These are phyloP conservation scores for Saccharomyces jurei DNA, from an alignment of 805 yeast species.

Conservation along the genomic window DNA sequence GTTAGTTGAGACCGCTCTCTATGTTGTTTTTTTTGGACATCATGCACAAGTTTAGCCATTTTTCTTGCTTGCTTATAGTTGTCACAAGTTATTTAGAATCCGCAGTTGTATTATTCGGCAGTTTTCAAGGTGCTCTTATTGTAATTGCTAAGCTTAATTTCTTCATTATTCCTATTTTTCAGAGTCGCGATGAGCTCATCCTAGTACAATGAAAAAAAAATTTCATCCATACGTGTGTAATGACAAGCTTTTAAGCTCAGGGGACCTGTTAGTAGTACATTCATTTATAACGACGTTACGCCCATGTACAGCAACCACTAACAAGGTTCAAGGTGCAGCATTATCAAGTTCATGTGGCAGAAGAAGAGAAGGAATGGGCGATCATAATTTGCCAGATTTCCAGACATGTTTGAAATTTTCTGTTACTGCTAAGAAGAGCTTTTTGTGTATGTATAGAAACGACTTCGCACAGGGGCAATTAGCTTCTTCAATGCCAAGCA, in stretches of 20 bases:
- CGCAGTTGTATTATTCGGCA: not conserved
- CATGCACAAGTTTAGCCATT: slow-evolving; percentile 79
- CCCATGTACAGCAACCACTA: not conserved
- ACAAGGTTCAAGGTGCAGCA: not conserved
- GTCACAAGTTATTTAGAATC: not conserved
- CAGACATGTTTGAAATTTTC: slow-evolving; percentile 15
- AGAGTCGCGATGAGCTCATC: not conserved
- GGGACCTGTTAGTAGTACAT: not conserved
- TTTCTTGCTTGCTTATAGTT: not conserved
- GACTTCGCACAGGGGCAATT: not conserved
- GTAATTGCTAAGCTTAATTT: not conserved
- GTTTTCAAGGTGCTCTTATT: not conserved
- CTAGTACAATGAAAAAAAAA: not conserved
- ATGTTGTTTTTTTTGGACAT: slow-evolving; percentile 93
- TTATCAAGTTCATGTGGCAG: not conserved
- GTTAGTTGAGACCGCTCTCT: slow-evolving; percentile 85
- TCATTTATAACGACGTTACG: not conserved
- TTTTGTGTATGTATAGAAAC: slow-evolving; percentile 11
- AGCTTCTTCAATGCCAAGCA: not conserved
- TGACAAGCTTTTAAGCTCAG: not conserved
- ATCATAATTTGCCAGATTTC: slow-evolving; percentile 12
- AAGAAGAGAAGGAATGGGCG: not conserved
- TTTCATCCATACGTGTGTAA: not conserved
- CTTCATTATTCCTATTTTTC: not conserved
- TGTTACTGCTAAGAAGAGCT: slow-evolving; percentile 12